Base-by-base conservation (phyloP, 106 monocot species). In the Allium fistulosum region DNA sequence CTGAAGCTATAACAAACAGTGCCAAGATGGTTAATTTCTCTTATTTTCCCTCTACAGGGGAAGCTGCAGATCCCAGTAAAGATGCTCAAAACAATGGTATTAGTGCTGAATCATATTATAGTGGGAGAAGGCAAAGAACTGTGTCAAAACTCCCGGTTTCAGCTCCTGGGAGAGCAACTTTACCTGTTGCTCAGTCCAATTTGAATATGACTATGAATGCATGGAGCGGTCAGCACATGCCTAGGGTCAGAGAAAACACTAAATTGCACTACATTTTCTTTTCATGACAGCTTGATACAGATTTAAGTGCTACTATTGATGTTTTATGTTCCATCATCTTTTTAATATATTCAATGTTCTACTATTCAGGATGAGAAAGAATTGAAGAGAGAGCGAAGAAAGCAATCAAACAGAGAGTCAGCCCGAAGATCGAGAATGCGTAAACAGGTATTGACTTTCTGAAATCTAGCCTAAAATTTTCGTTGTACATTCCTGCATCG, bases 331-430 rank as follows among this genome's bases (percentile, higher is more conserved):
- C 37, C 37, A 37, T 37, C 37, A 37, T 37, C 37, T 1, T 37
- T 37, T 1, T 2, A 37, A 37, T 37, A 5, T 37, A 37, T 37
- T 37, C 37, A 37, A 2, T 37, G 22, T 22, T 22, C 5, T 37
- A 37, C 37, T 37, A 37, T 37, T 50, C 53, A 91, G 95, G 91
- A 91, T 82, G 91, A 96, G 17, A 78, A 81, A 28, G 91, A 91
- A 76, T 45, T 85, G 56, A 95, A 85, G 71, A 88, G 83, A 75
- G 88, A 91, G 68, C 87, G 80, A 70, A 91, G 94, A 74, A 91
- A 95, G 71, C 87, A 90, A 78, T 95, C 94, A 15, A 95, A 95
- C 66, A 88, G 94, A 77, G 94, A 95, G 69, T 95, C 94, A 69
- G 91, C 94, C 16, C 85, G 91, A 80, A 91, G 94, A 65, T 95